Percentiles rank a stretch among this genome's conserved stretches.
phyloP scores from a whole-genome alignment of 805 yeast species.

The Teunomyces aglyptinius region DNA sequence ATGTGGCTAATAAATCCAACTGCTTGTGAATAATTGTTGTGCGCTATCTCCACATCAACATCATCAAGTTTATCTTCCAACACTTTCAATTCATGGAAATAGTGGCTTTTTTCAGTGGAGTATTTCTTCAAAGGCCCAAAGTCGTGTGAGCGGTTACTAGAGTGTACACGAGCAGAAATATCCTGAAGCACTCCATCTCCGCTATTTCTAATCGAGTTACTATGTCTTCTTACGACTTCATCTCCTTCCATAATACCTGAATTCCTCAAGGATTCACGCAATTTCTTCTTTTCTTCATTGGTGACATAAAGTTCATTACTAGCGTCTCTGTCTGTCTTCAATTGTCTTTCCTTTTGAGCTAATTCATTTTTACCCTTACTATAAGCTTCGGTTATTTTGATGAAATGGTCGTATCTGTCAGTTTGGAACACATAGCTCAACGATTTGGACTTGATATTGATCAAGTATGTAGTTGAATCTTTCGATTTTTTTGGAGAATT shows the following conservation, averaged over 20 bases:
- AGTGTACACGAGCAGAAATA: slow-evolving; percentile 59
- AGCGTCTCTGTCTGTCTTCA: slow-evolving; percentile 14
- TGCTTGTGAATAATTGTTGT: slow-evolving; percentile 50
- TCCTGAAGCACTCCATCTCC: slow-evolving; percentile 51
- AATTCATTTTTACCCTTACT: slow-evolving; percentile 61
- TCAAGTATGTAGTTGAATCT: slow-evolving; percentile 32
- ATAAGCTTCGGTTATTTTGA: slow-evolving; percentile 52
- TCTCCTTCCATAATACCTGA: slow-evolving; percentile 46
- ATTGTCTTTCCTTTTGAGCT: slow-evolving; percentile 26
- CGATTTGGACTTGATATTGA: slow-evolving; percentile 48
- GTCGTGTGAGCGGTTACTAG: slow-evolving; percentile 55
- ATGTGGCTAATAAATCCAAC: slow-evolving; percentile 41
- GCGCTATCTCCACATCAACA: slow-evolving; percentile 64
- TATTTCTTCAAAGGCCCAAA: slow-evolving; percentile 16
- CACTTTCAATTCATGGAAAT: slow-evolving; percentile 46
- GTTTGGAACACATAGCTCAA: slow-evolving; percentile 58
- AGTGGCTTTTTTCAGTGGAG: slow-evolving; percentile 25
- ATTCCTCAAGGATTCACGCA: slow-evolving; percentile 47
- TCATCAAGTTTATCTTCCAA: slow-evolving; percentile 67
- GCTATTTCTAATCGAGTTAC: slow-evolving; percentile 28
- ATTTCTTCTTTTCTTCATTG: slow-evolving; percentile 37
- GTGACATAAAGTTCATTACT: slow-evolving; percentile 15
- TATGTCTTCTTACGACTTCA: slow-evolving; percentile 28
- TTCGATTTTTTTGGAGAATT: slow-evolving; percentile 11
- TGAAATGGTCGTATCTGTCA: slow-evolving; percentile 55